phyloP scores from a whole-genome alignment of 1,139 yeast genomes.

The Kodamaea arcana region DNA sequence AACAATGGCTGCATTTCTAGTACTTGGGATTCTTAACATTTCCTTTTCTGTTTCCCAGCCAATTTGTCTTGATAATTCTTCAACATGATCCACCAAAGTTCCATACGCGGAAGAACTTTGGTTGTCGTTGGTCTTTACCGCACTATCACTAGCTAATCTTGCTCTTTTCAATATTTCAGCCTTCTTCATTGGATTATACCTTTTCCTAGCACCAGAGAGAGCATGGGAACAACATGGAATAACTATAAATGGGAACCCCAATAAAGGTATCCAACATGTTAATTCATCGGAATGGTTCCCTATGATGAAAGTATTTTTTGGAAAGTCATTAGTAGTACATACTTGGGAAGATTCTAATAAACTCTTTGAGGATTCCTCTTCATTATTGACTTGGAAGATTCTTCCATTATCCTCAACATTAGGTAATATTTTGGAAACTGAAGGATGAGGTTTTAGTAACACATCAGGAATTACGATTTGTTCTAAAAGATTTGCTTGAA shows the following conservation, averaged over 20 bases:
- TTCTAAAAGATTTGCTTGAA: constrained; percentile 57
- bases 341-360: constrained; percentile 57
- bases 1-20: constrained; percentile 86
- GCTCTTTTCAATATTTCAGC: constrained; percentile 4
- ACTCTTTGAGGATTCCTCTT: constrained; percentile 27
- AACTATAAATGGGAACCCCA: constrained; percentile 83
- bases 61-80: constrained; percentile 55
- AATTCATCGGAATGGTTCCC: constrained; percentile 96
- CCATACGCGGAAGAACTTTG: constrained; percentile 59
- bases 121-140: no score
- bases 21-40: constrained; percentile 89
- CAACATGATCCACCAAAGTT: constrained; percentile 80
- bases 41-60: constrained; percentile 90
- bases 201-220: constrained; percentile 65
- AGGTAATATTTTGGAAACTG: constrained; percentile 50
- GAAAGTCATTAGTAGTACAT: constrained; percentile 61
- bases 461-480: constrained; percentile 78
- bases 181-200: constrained; percentile 49
- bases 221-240: constrained; percentile 96
- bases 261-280: constrained; percentile 90
- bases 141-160: neutral
- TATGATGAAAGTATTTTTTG: constrained; percentile 69
- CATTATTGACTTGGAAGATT: constrained; percentile 43
- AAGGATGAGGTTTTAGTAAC: constrained; percentile 65
- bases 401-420: constrained; percentile 56